Conservation (phyloP, 495 filamentous ascomycete species). For the Cercophora scortea region DNA sequence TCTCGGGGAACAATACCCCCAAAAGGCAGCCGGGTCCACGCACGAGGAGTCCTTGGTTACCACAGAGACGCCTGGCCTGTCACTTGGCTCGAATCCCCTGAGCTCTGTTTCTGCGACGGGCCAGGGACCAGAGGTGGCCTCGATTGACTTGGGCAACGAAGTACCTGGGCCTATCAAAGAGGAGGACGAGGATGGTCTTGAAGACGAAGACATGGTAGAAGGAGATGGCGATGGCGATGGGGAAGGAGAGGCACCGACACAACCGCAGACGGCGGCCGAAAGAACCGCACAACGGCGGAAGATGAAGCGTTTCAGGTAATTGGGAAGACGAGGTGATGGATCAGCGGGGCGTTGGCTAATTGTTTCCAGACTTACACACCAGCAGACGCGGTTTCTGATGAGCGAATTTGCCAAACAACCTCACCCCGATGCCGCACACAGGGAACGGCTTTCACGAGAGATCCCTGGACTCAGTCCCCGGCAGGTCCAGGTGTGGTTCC, state of each 20-base stretch:
- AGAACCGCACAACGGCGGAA: slow-evolving; percentile 76
- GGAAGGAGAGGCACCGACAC: slow-evolving; percentile 33
- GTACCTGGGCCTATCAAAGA: slow-evolving; percentile 40
- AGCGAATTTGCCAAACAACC: slow-evolving; percentile 95
- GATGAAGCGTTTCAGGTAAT: slow-evolving; percentile 89
- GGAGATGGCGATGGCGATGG: slow-evolving; percentile 35
- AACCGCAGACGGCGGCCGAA: slow-evolving; percentile 59
- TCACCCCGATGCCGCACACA: slow-evolving; percentile 89
- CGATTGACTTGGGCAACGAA: slow-evolving; percentile 30
- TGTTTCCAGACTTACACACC: slow-evolving; percentile 73
- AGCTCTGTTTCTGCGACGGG: slow-evolving; percentile 33
- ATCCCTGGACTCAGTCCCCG: slow-evolving; percentile 89
- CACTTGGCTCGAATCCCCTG: slow-evolving; percentile 33
- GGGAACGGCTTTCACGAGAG: slow-evolving; percentile 81
- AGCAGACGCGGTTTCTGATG: slow-evolving; percentile 94
- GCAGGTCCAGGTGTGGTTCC: slow-evolving; percentile 98
- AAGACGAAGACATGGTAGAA: slow-evolving; percentile 42
- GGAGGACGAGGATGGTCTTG: slow-evolving; percentile 46
- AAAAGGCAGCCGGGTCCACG: slow-evolving; percentile 28
- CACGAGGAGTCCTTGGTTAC: slow-evolving; percentile 39
- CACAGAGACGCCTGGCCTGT: slow-evolving; percentile 30
- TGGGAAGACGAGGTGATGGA: background rate
- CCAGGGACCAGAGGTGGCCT: slow-evolving; percentile 22
- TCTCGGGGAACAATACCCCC: slow-evolving; percentile 28
- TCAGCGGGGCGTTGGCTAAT: slow-evolving; percentile 16